Evolutionary conservation across 371 early-diverging fungal genomes (phyloP).

Genomic region (Rhizopus stolonifer): DNA sequence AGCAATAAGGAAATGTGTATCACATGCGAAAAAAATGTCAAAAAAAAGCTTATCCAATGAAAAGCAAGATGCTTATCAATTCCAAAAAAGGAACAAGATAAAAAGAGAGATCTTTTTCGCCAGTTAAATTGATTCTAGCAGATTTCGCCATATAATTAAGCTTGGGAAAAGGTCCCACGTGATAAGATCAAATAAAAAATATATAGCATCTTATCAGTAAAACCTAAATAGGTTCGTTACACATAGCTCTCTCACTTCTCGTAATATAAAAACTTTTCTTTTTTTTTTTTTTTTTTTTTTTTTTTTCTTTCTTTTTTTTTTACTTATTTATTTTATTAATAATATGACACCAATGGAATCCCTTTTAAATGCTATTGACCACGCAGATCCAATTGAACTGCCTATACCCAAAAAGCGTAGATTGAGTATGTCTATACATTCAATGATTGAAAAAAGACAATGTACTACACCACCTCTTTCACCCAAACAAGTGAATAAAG

Average conservation of each 20-base stretch:
- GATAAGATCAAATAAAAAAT: conserved; percentile 36
- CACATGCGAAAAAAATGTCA: conserved; percentile 23
- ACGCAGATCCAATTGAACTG: conserved; percentile 34
- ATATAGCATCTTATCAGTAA: conserved; percentile 38
- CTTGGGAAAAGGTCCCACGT: conserved; percentile 43
- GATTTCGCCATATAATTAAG: background rate
- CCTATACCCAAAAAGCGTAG: conserved; percentile 22
- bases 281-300: conserved; percentile 9
- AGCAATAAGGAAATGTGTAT: conserved; percentile 1
- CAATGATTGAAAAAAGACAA: conserved; percentile 19
- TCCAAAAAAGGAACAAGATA: conserved; percentile 22
- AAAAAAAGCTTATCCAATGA: conserved; percentile 28
- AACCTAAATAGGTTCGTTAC: conserved; percentile 37
- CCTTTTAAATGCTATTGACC: conserved; percentile 41
- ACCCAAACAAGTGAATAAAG: conserved; percentile 11
- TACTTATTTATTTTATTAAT: background rate
- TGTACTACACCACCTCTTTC: conserved; percentile 6
- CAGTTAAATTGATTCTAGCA: conserved; percentile 1
- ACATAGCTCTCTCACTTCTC: conserved; percentile 10
- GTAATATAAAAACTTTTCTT: conserved; percentile 3
- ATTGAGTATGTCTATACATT: conserved; percentile 45
- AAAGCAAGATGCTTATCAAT: conserved; percentile 25
- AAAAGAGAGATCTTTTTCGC: conserved; percentile 1
- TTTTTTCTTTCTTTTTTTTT: background rate
- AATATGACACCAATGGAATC: conserved; percentile 48